Evolutionary conservation across 345 rosid species (phyloP).

Genomic region (Euphorbia tirucalli): DNA sequence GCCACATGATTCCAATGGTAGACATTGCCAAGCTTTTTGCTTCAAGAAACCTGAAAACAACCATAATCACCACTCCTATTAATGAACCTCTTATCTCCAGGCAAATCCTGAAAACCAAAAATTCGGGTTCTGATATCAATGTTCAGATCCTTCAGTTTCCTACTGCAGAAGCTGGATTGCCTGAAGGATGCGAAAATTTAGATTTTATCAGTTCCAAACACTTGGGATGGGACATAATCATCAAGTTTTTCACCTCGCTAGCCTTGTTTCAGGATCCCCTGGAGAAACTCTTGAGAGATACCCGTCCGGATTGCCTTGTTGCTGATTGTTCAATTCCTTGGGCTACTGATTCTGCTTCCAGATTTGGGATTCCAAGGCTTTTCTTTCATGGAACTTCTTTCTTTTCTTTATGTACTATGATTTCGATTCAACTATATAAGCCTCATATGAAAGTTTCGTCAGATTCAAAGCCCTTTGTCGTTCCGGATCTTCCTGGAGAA

Average conservation of each 20-base stretch:
- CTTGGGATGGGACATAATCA: not conserved
- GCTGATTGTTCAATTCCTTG: not conserved
- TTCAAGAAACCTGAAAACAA: constrained; percentile 35
- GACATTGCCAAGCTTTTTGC: constrained; percentile 58
- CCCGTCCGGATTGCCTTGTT: not conserved
- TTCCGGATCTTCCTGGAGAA: constrained; percentile 37
- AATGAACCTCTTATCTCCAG: constrained; percentile 20
- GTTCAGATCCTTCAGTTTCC: not conserved
- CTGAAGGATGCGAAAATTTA: constrained; percentile 26
- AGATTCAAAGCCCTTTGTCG: constrained; percentile 29
- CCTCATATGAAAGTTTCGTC: constrained; percentile 25
- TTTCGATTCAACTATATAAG: constrained; percentile 10
- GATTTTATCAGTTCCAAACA: constrained; percentile 1
- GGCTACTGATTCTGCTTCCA: not conserved
- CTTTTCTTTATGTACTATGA: not conserved
- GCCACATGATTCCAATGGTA: constrained; percentile 44
- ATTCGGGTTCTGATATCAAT: not conserved
- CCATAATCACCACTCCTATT: constrained; percentile 44
- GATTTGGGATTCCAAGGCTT: not conserved
- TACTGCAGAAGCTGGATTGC: constrained; percentile 28
- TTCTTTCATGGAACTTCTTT: not conserved
- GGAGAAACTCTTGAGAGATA: not conserved
- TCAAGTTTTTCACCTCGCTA: not conserved
- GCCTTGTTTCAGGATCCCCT: not conserved
- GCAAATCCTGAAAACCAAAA: constrained; percentile 14